phyloP scores from a whole-genome alignment of 768 basidiomycete genomes.

The Flagelloscypha sp. region DNA sequence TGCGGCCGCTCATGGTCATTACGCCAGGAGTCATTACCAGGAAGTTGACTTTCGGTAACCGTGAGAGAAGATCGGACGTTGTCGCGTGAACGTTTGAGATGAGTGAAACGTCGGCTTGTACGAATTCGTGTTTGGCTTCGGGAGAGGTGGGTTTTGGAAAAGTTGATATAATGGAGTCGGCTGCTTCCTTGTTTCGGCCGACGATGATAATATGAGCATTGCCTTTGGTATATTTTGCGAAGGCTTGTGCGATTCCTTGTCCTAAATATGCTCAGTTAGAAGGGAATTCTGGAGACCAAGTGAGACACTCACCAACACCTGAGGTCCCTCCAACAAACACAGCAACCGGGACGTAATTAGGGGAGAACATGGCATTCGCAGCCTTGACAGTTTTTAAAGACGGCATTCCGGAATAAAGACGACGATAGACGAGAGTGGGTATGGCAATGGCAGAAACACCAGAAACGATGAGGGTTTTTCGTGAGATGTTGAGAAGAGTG shows the following conservation, averaged over 20 bases:
- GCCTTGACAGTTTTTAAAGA: constrained; percentile 20
- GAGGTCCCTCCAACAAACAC: constrained; percentile 39
- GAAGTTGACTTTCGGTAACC: constrained; percentile 25
- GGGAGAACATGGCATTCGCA: constrained; percentile 22
- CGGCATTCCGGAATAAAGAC: constrained; percentile 22
- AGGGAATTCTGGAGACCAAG: too few species aligned
- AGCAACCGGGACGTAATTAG: constrained; percentile 19
- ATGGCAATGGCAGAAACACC: too few species aligned
- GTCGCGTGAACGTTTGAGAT: constrained; percentile 23
- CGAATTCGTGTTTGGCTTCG: constrained; percentile 20
- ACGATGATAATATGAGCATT: constrained; percentile 27
- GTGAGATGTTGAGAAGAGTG: too few species aligned
- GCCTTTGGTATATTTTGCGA: constrained; percentile 25
- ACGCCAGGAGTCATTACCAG: constrained; percentile 28
- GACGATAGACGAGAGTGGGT: too few species aligned
- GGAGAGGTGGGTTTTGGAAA: constrained; percentile 17
- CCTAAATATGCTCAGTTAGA: too few species aligned
- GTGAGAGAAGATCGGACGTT: constrained; percentile 14
- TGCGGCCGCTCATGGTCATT: constrained; percentile 18
- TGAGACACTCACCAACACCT: too few species aligned
- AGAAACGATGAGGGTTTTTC: too few species aligned
- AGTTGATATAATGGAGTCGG: constrained; percentile 19
- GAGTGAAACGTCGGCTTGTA: constrained; percentile 23
- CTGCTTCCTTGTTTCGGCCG: constrained; percentile 24
- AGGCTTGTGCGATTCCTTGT: constrained; percentile 24